phyloP scores from a whole-genome alignment of 2,329 filamentous ascomycete species.

The Talaromyces marneffei region DNA sequence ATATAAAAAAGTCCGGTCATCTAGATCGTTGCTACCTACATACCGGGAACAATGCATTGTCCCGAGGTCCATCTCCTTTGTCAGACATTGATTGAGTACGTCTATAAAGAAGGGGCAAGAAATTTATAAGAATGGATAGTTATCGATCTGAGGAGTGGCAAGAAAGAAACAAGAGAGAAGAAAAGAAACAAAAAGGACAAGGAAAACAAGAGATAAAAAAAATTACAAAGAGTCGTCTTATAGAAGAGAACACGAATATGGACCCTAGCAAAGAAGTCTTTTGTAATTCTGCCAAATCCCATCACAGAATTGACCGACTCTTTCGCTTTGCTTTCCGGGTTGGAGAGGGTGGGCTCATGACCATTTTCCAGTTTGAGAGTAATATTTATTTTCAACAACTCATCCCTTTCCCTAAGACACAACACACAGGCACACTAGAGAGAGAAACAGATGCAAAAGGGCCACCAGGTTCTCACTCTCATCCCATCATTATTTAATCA shows the following conservation, averaged over 20 bases:
- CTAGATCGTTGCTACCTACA: not conserved
- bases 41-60: not conserved
- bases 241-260: conserved; percentile 7
- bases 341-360: not conserved
- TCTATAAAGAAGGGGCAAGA: not conserved
- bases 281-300: conserved; percentile 9
- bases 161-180: not conserved
- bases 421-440: not conserved
- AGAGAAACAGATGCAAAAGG: conserved; percentile 4
- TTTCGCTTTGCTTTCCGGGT: not conserved
- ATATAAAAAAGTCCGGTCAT: not conserved
- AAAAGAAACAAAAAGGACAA: not conserved
- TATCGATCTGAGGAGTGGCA: not conserved
- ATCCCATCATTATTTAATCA: conserved; percentile 33
- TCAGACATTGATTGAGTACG: not conserved
- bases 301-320: conserved; percentile 10
- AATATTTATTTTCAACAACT: conserved; percentile 12
- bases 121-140: not conserved
- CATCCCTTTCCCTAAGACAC: not conserved
- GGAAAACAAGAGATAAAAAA: conserved; percentile 5
- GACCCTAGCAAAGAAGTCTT: conserved; percentile 7
- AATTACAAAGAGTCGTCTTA: conserved; percentile 12
- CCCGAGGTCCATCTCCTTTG: not conserved
- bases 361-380: conserved; percentile 10
- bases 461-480: not conserved